Evolutionary conservation across 306 rosid species (phyloP).

Genomic region (Glycine latifolia): DNA sequence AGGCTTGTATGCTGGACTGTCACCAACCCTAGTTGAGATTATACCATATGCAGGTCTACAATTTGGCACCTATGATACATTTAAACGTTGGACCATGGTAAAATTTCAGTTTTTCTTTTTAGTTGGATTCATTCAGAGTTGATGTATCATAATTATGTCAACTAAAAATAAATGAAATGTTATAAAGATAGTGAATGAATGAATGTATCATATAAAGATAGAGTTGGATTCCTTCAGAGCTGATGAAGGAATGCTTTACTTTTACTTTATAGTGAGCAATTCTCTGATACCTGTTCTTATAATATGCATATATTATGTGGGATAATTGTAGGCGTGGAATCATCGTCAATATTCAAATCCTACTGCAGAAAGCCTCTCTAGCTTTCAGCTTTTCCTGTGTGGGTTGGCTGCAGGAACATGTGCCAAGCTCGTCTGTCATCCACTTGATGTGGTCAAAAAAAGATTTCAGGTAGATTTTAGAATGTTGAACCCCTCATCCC

Average conservation of each 20-base stretch:
- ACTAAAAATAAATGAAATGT: no score
- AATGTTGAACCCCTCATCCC: background rate
- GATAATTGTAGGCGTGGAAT: conserved; percentile 76
- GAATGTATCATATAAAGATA: no score
- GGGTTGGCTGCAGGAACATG: conserved; percentile 94
- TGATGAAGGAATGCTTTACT: conserved; percentile 47
- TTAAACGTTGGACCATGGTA: conserved; percentile 93
- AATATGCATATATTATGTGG: conserved; percentile 24
- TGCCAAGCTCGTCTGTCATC: conserved; percentile 97
- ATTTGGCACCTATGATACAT: conserved; percentile 91
- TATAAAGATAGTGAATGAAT: no score
- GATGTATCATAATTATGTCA: no score
- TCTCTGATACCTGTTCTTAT: conserved; percentile 41
- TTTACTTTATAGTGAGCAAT: conserved; percentile 14
- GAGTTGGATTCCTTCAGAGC: conserved; percentile 29
- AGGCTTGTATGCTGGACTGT: conserved; percentile 93
- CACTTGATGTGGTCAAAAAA: conserved; percentile 97
- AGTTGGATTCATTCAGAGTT: background rate
- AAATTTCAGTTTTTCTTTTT: conserved; percentile 57
- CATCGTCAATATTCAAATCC: conserved; percentile 47
- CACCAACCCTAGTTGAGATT: conserved; percentile 95
- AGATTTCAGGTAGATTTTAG: conserved; percentile 81
- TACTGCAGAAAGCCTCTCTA: conserved; percentile 59
- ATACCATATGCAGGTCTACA: conserved; percentile 98
- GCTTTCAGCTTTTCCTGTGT: conserved; percentile 87